Evolutionary conservation across 2,329 filamentous ascomycete genomes (phyloP), one percentile per base, ranked within the genome.

Genomic region (Bipolaris victoriae): DNA sequence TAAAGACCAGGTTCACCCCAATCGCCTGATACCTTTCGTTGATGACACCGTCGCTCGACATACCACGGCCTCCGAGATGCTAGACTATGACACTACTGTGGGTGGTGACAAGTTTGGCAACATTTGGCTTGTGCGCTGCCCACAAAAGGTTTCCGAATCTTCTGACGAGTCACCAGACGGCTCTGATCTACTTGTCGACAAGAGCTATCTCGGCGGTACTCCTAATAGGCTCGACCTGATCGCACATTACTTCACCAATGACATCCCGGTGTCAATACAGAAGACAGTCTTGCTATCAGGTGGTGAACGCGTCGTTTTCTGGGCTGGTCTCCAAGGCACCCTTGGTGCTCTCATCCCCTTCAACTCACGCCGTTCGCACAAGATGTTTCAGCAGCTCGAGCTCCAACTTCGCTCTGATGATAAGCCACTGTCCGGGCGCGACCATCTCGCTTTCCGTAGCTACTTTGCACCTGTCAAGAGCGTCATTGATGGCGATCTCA

Each of bases 91-190:
- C 75, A 96, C 95, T 1, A 88, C 91, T 22, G 93, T 92, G 2
- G 95, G 94, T 35, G 94, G 94, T 35, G 95, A 99, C 80, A 98
- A 97, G 74, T 99, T 99, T 65, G 96, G 95, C 59, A 99, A 99
- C 69, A 79, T 99, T 15, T 99, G 92, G 88, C 86, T 99, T 43
- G 83, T 99, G 29, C 90, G 95, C 46, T 95, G 91, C 69, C 92
- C 94, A 0, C 82, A 88, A 58, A 95, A 96, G 75, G 88, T 89
- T 7, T 96, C 91, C 36, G 89, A 92, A 64, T 91, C 96, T 74
- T 90, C 92, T 0, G 95, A 99, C 69, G 95, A 97, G 75, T 91
- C 96, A 59, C 91, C 91, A 45, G 91, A 91, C 3, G 94, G 93
- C 13, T 88, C 92, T 2, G 93, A 97, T 77, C 85, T 99, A n/a